These are phyloP conservation scores for Apiospora marii DNA, from an alignment of 2,329 filamentous ascomycete genomes.

Conservation along the genomic window DNA sequence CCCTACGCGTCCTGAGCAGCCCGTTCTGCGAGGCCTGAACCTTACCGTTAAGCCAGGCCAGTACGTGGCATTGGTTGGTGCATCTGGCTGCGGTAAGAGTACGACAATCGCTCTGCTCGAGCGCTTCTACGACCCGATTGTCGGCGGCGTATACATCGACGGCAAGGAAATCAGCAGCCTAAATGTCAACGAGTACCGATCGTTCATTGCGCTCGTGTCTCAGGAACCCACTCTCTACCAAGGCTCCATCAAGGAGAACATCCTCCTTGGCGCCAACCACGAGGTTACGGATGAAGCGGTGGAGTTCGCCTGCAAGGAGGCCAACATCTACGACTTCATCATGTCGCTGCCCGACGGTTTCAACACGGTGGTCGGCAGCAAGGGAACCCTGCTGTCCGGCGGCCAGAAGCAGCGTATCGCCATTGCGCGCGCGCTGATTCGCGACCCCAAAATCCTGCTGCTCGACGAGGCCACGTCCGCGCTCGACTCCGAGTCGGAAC, in stretches of 20 bases:
- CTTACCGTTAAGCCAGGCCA: conserved; percentile 78
- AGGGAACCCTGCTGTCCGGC: conserved; percentile 84
- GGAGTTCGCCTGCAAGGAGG: conserved; percentile 82
- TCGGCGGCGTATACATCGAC: conserved; percentile 83
- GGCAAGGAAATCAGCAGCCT: conserved; percentile 81
- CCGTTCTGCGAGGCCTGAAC: conserved; percentile 87
- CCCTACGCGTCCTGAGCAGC: conserved; percentile 87
- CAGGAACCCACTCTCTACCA: conserved; percentile 97
- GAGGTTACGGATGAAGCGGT: conserved; percentile 77
- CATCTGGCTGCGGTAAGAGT: conserved; percentile 91
- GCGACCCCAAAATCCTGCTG: conserved; percentile 87
- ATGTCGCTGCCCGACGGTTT: conserved; percentile 86
- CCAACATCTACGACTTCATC: conserved; percentile 94
- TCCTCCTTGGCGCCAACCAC: conserved; percentile 76
- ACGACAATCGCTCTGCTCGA: conserved; percentile 93
- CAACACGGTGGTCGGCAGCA: conserved; percentile 84
- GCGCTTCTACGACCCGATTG: conserved; percentile 90
- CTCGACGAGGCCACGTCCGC: conserved; percentile 84
- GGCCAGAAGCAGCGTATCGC: conserved; percentile 96
- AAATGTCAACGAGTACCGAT: conserved; percentile 87
- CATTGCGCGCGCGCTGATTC: conserved; percentile 88
- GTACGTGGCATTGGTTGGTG: conserved; percentile 90
- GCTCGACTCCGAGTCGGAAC: conserved; percentile 78
- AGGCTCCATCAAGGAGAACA: conserved; percentile 89
- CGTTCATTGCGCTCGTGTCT: conserved; percentile 83